A percentile compares a stretch with the other conserved stretches of the same genome.
These are phyloP conservation scores for Leishmania tarentolae DNA, from an alignment of 208 protist species.

Conservation along the genomic window DNA sequence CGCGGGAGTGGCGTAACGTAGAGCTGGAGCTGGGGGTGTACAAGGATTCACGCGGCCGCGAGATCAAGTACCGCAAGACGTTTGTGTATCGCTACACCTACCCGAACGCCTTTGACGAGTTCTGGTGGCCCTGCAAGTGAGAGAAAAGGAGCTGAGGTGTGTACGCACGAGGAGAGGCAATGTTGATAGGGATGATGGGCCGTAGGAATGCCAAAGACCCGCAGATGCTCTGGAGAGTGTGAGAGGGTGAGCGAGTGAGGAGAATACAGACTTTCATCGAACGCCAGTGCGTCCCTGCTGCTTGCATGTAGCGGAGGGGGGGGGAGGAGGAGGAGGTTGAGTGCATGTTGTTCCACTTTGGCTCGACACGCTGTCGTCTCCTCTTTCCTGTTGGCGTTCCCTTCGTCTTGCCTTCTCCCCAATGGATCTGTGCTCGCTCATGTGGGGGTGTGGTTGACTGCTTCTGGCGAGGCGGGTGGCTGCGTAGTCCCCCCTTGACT, in stretches of 20 bases:
- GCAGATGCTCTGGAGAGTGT: neutral
- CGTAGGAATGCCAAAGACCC: neutral
- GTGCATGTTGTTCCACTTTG: neutral
- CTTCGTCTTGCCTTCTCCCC: neutral
- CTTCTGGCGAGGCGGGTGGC: neutral
- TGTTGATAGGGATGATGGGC: neutral
- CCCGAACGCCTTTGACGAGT: conserved; percentile 91
- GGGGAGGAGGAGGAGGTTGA: neutral
- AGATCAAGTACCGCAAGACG: conserved; percentile 91
- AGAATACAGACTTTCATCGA: neutral
- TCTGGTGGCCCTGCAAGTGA: conserved; percentile 90
- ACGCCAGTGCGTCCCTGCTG: neutral
- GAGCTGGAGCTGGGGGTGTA: conserved; percentile 89
- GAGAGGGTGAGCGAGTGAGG: neutral
- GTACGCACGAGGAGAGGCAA: neutral
- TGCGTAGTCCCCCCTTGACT: neutral
- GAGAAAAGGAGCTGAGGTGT: neutral
- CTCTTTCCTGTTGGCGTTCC: neutral
- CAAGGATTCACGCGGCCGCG: conserved; percentile 85
- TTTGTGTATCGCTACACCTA: conserved; percentile 93
- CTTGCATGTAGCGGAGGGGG: neutral
- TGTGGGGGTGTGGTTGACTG: neutral
- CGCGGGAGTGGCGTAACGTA: conserved; percentile 91
- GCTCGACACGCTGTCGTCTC: neutral
- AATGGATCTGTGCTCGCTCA: neutral